Evolutionary conservation across 352 stramenopile species (phyloP).

Genomic region (Phytophthora multivora): DNA sequence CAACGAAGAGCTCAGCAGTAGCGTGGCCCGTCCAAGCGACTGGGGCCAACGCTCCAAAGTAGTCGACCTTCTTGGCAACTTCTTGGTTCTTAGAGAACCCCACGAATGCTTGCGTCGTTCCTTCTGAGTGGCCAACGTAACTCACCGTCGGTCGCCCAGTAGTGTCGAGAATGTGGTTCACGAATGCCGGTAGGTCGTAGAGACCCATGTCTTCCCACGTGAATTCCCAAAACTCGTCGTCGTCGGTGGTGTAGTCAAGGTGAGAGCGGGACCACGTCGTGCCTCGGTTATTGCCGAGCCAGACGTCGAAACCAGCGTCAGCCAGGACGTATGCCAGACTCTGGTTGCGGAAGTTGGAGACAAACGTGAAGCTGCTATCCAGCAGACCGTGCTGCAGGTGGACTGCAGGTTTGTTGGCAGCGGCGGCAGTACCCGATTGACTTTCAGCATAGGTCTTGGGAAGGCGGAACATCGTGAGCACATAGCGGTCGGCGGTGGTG

Average conservation of each 20-base stretch:
- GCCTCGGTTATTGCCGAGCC: conserved; percentile 68
- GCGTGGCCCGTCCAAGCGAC: conserved; percentile 46
- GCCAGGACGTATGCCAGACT: conserved; percentile 58
- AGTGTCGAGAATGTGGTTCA: conserved; percentile 48
- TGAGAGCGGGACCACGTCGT: conserved; percentile 52
- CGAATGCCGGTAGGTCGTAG: conserved; percentile 42
- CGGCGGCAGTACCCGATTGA: conserved; percentile 8
- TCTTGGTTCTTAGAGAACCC: conserved; percentile 65
- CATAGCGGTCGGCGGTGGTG: conserved; percentile 14
- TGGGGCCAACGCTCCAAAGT: conserved; percentile 57
- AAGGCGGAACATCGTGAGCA: conserved; percentile 16
- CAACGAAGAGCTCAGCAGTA: conserved; percentile 39
- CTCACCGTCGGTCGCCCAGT: conserved; percentile 45
- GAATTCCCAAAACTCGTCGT: conserved; percentile 61
- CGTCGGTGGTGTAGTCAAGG: conserved; percentile 35
- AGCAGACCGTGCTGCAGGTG: conserved; percentile 60
- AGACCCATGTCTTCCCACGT: conserved; percentile 60
- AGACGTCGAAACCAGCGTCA: conserved; percentile 62
- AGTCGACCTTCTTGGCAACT: conserved; percentile 43
- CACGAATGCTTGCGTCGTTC: conserved; percentile 53
- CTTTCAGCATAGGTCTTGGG: conserved; percentile 12
- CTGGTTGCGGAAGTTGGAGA: conserved; percentile 59
- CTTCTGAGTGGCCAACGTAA: conserved; percentile 55
- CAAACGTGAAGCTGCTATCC: conserved; percentile 63
- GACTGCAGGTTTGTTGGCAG: conserved; percentile 51